Conservation (phyloP, 176 grass and related monocot genomes). For the Microstegium vimineum region DNA sequence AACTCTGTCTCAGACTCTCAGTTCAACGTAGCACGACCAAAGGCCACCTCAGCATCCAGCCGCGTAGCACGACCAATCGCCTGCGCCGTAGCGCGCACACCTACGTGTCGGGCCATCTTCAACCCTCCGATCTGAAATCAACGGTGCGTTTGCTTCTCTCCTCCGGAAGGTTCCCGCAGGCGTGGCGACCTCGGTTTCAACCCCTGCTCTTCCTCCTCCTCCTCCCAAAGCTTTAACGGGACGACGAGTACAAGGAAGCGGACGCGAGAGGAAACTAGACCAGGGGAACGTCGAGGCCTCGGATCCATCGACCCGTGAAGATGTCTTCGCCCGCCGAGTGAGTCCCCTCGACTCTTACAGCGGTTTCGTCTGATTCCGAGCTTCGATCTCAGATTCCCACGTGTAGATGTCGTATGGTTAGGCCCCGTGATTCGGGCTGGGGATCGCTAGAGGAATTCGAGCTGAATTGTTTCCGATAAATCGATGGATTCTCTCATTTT, state of each 20-base stretch:
- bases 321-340: conserved; percentile 81
- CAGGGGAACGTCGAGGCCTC: background rate
- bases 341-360: conserved; percentile 17
- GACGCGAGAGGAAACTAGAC: background rate
- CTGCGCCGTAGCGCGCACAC: background rate
- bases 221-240: background rate
- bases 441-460: background rate
- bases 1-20: no score
- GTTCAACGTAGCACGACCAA: background rate
- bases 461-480: no score
- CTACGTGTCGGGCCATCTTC: background rate
- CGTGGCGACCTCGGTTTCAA: background rate
- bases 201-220: background rate
- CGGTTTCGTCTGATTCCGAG: background rate
- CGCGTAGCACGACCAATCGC: conserved; percentile 32
- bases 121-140: conserved; percentile 32
- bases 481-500: background rate
- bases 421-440: background rate
- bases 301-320: conserved; percentile 7
- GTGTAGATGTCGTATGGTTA: background rate
- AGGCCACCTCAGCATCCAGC: conserved; percentile 4
- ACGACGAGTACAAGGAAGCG: background rate
- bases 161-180: conserved; percentile 26
- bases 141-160: background rate
- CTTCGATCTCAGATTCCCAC: background rate